Evolutionary conservation across 2,329 filamentous ascomycete genomes (phyloP).

Genomic region (Verticillium longisporum): DNA sequence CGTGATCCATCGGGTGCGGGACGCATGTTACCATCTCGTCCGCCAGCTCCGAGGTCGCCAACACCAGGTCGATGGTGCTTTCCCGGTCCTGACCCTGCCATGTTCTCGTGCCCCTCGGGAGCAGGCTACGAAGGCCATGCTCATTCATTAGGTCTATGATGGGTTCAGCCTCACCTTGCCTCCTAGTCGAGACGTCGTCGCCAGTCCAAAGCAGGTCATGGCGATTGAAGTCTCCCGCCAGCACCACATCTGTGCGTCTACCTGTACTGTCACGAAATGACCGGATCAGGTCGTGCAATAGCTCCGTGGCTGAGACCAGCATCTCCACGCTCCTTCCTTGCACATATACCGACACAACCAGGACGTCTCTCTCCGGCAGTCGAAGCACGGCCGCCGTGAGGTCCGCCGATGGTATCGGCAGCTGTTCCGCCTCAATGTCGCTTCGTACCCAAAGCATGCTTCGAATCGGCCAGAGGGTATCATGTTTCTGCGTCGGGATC

Average conservation of each 20-base stretch:
- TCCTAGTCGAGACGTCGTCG: constrained; percentile 8
- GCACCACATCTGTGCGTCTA: background rate
- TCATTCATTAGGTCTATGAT: constrained; percentile 28
- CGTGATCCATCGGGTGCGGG: constrained; percentile 12
- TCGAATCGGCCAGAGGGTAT: constrained; percentile 9
- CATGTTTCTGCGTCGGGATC: constrained; percentile 7
- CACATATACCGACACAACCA: background rate
- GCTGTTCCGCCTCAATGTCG: constrained; percentile 9
- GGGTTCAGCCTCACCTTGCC: constrained; percentile 26
- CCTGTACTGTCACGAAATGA: background rate
- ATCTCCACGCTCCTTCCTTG: background rate
- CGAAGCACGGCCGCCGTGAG: background rate
- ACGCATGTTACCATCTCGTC: constrained; percentile 2
- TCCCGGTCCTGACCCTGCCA: constrained; percentile 16
- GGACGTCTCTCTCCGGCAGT: background rate
- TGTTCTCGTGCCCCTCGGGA: constrained; percentile 22
- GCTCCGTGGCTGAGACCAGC: too few relatives aligned
- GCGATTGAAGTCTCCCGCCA: constrained; percentile 11
- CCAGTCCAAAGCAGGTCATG: constrained; percentile 13
- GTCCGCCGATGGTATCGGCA: background rate
- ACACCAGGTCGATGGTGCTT: constrained; percentile 18
- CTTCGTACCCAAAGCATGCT: constrained; percentile 13
- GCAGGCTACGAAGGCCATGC: constrained; percentile 21
- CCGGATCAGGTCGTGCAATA: background rate
- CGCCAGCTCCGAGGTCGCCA: constrained; percentile 14